phyloP scores from a whole-genome alignment of 768 basidiomycete genomes.

The Zangia roseola region DNA sequence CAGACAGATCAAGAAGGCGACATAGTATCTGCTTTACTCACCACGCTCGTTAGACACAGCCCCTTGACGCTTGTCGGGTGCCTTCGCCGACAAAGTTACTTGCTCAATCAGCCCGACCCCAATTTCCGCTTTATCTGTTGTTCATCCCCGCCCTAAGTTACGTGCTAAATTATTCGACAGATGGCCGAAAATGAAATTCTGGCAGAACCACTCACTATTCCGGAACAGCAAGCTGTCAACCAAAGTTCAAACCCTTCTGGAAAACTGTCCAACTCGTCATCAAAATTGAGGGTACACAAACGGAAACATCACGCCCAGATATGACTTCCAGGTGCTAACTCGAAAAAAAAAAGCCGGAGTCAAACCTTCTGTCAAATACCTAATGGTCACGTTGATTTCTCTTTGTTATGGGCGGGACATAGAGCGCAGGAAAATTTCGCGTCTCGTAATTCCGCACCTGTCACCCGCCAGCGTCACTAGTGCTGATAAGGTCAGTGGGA shows the following conservation, averaged over 20 bases:
- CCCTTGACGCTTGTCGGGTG: slow-evolving; percentile 12
- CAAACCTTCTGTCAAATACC: slow-evolving; percentile 20
- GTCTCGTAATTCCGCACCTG: slow-evolving; percentile 21
- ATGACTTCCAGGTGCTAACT: slow-evolving; percentile 6
- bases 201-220: background rate
- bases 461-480: slow-evolving; percentile 6
- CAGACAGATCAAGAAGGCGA: background rate
- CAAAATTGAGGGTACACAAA: slow-evolving; percentile 13
- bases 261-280: background rate
- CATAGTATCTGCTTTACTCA: background rate
- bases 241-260: slow-evolving; percentile 21
- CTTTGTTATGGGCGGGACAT: slow-evolving; percentile 14
- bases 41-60: slow-evolving; percentile 12
- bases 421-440: slow-evolving; percentile 26
- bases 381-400: slow-evolving; percentile 13
- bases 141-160: no score
- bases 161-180: no score
- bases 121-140: slow-evolving; percentile 3
- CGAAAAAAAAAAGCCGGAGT: background rate
- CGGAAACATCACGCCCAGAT: slow-evolving; percentile 6
- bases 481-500: slow-evolving; percentile 13
- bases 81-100: slow-evolving; percentile 18
- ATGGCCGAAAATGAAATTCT: no score
- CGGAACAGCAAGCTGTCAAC: slow-evolving; percentile 18
- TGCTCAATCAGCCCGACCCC: slow-evolving; percentile 25